These are phyloP conservation scores for Spatholobus suberectus DNA, from an alignment of 306 rosid species.

Conservation along the genomic window DNA sequence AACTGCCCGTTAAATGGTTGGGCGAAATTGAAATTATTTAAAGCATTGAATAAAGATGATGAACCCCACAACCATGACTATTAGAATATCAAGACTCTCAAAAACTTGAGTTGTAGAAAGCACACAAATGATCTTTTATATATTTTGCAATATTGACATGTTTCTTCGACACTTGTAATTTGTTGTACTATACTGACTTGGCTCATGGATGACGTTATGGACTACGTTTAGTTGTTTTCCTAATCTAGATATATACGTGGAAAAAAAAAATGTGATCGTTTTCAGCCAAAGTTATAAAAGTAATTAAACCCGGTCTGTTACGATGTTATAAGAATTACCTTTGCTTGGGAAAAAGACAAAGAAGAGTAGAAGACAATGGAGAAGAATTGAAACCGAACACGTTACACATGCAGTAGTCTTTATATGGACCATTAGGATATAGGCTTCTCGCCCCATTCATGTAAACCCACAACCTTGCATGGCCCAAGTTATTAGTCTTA, in stretches of 20 bases:
- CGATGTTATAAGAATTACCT: not conserved
- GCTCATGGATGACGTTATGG: not conserved
- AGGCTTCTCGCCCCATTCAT: not conserved
- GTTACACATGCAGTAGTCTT: not conserved
- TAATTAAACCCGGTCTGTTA: not conserved
- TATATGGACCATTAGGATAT: constrained; percentile 27
- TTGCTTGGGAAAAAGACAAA: not conserved
- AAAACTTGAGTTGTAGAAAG: not conserved
- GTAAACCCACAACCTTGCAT: constrained; percentile 25
- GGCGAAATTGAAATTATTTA: not conserved
- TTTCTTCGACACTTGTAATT: not conserved
- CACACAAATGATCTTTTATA: not conserved
- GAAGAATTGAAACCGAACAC: too few relatives aligned
- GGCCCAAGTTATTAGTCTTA: constrained; percentile 21
- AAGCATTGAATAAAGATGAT: constrained; percentile 5
- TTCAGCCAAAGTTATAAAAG: not conserved
- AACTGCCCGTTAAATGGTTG: too few relatives aligned
- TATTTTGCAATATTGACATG: not conserved
- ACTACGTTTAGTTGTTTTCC: not conserved
- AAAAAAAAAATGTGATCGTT: not conserved
- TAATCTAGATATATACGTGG: not conserved
- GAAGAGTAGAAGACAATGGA: too few relatives aligned
- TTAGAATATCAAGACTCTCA: not conserved
- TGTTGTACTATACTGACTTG: not conserved
- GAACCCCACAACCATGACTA: not conserved